Evolutionary conservation across 2,329 filamentous ascomycete species (phyloP).

Genomic region (Verticillium zaregamsianum): DNA sequence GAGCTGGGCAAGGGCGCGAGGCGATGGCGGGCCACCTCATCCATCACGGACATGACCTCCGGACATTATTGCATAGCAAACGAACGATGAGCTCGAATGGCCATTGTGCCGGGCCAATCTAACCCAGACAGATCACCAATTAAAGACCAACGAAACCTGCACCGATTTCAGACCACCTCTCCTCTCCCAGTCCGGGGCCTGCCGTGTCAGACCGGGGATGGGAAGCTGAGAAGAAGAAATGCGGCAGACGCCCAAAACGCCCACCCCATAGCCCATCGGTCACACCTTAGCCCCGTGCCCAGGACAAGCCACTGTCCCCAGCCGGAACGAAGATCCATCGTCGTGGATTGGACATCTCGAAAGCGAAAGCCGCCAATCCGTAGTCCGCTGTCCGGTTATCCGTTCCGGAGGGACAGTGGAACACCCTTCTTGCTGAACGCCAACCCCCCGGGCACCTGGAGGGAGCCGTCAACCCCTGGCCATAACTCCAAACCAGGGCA

Average conservation of each 20-base stretch:
- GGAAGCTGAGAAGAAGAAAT: background rate
- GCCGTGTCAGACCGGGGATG: background rate
- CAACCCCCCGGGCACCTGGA: background rate
- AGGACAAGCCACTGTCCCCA: background rate
- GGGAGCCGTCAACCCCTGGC: background rate
- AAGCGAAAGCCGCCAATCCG: background rate
- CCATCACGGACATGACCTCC: background rate
- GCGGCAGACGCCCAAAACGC: background rate
- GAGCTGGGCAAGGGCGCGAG: background rate
- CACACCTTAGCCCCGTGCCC: background rate
- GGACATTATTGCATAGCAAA: background rate
- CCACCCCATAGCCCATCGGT: background rate
- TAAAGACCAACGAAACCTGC: too few species aligned
- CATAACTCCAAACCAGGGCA: background rate
- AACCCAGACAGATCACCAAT: background rate
- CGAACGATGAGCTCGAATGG: background rate
- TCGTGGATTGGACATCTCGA: background rate
- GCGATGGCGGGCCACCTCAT: background rate
- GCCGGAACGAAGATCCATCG: background rate
- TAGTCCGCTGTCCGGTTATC: background rate
- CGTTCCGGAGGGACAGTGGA: background rate
- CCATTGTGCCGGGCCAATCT: background rate
- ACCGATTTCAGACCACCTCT: background rate
- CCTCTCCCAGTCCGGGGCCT: background rate
- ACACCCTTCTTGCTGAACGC: background rate